Base-by-base conservation (phyloP, 805 yeast genomes). In the Kodamaea lidongshanica region DNA sequence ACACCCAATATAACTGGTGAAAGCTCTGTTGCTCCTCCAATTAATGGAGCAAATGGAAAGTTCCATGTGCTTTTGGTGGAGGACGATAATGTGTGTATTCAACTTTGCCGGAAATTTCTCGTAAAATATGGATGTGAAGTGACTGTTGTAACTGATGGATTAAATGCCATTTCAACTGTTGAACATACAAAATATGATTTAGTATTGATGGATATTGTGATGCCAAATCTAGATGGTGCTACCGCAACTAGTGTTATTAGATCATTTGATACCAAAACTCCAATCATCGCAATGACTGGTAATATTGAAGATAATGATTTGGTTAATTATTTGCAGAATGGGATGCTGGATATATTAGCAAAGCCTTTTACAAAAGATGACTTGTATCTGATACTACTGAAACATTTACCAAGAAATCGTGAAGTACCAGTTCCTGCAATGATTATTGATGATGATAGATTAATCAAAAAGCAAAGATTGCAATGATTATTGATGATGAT, bases 221-320 rank as follows among this genome's bases (percentile, higher is more conserved):
- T 83, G 92, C 94, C 94, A 8, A 82, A 80, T 50, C 56, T 83
- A 44, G 86, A 85, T 61, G 86, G 96, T 46, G 87, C 88, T 12
- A 79, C 94, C 2, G 96, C 96, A 1, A 82, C 96, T 1, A 80
- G 89, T 23, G 76, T 89, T 25, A 86, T 92, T 27, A 69, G 97
- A 43, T 76, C 80, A 12, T 84, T 85, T 50, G 94, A 87, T 53
- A 74, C 75, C 12, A 72, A 71, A 32, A 85, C 96, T 0, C 97
- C 97, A 8, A 84, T 92, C 39, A 80, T 92, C 42, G 94, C 95
- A 17, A 85, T 85, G 95, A 85, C 95, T 2, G 94, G 95, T 23
- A 86, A 85, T 50, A 82, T 85, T 34, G 80, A 82, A 42, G 84
- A 80, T 40, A 76, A 79, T 42, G 95, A 86, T 54, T 64, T 86